Evolutionary conservation across 2,329 filamentous ascomycete genomes (phyloP), one percentile per base, ranked within the genome.

Genomic region (Scytalidium lignicola): DNA sequence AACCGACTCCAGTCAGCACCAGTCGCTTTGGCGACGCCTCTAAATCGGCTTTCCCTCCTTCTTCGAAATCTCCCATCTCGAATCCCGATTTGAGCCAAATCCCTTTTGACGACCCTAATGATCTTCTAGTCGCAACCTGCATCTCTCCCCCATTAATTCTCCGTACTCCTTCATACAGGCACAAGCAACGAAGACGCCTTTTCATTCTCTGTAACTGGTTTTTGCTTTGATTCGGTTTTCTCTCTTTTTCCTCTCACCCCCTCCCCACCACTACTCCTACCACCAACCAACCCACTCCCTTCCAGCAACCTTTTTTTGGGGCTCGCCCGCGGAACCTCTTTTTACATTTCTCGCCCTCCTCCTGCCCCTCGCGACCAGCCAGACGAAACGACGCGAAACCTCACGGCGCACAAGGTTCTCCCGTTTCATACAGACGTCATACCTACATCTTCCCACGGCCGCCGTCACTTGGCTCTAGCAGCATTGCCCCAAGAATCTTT

Each of bases 141-240:
- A 37, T 26, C 23, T 26, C 23, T 13, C 15, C 32, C n/a, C 32
- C n/a, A 37, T 37, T 37, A 37, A 37, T 44, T 44, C 26, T n/a
- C 42, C 17, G 32, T 37, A 13, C 32, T 47, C 32, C 19, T 22
- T 40, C 32, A 21, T 40, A 20, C 32, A 40, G 45, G 45, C 45
- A 47, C 41, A 47, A 47, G 45, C 45, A 47, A 47, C 45, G 39
- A 47, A 47, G 45, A 47, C 45, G 45, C 45, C 45, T 40, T 32
- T 41, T 41, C 20, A 8, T 47, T 45, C 26, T 32, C 21, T 45
- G 23, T 32, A 32, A 21, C 23, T 26, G 23, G 13, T 37, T 19
- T 26, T 19, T 29, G 20, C 17, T 23, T 26, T 21, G 7, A 6
- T 28, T 13, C n/a, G n/a, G n/a, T 45, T 19, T 19, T 21, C 23